Base-by-base conservation (phyloP, 2,329 filamentous ascomycete species). In the Botrytis fabae region DNA sequence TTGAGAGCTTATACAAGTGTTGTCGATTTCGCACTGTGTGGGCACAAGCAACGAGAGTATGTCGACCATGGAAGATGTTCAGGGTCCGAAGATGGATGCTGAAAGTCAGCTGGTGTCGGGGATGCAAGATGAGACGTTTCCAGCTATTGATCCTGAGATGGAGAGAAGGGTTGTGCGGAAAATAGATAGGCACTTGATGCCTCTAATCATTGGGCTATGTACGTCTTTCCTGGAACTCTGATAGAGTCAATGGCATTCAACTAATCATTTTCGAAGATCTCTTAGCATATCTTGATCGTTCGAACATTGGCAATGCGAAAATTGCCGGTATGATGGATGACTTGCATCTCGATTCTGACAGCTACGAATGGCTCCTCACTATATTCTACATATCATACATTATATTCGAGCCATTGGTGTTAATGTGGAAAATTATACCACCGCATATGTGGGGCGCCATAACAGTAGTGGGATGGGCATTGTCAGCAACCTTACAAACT, bases 161-260 rank as follows among this genome's bases (percentile, higher is more conserved):
- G 89, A 90, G 77, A 82, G 79, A 44, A 79, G 81, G 51, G 84
- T 91, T n/a, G 81, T 89, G 59, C 85, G 82, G 77, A 90, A 87
- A 80, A 84, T 92, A 74, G 90, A 92, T 79, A 84, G 84, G 69
- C 84, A 84, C 72, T 82, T 92, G 40, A 87, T 91, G n/a, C 75
- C 75, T 46, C 57, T 78, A 6, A 74, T 77, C 46, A 73, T 76
- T 28, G 75, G 65, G 7, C 72, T 78, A 46, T 78, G 75, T 76
- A 48, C 9, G 69, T 51, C 28, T 70, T 12, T 57, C 48, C 28
- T 38, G n/a, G 7, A 25, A 42, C 18, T 42, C n/a, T 25, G 10
- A 16, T 20, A 20, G 14, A 8, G 14, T 28, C 61, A 25, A 42
- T 57, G 25, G 35, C 18, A 28, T 57, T 28, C 18, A 54, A 38